Evolutionary conservation across 2,329 filamentous ascomycete genomes (phyloP), one percentile per base, ranked within the genome.

Genomic region (Nemania abortiva): DNA sequence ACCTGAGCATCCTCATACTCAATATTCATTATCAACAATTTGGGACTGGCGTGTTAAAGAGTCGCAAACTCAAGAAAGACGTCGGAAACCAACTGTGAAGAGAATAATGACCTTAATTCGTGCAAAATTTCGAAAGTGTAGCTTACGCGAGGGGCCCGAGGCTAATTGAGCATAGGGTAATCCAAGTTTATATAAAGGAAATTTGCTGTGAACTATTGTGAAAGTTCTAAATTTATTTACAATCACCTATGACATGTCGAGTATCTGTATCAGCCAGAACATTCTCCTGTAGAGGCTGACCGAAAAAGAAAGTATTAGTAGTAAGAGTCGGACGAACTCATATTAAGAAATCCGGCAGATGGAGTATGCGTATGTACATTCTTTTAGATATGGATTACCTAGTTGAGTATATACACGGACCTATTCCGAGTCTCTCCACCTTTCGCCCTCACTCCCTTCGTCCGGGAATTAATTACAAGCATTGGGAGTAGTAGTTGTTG

Each of bases 401-500:
- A 49, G 11, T 15, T 13, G 18, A 49, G 18, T 49, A 22, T 49
- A 49, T 49, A 22, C 20, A 49, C 20, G 45, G 18, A 49, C 45
- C 37, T 42, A 15, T 42, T 3, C 37, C 11, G 11, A 15, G 13
- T 3, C 37, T 42, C 37, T 42, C 37, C 6, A 3, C 6, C 13
- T 42, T 42, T 42, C 37, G 13, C 6, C 37, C 6, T 42, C 3
- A 11, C 37, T 42, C 49, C 49, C 20, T 24, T 20, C 24, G 22
- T 22, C 27, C 4, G 18, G 24, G 22, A 9, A 15, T 18, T 7
- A 31, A 24, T 63, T 39, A 71, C 53, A 69, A 47, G 54, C 69
- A 79, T 69, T 79, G 78, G 24, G 66, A 76, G 66, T 79, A 79
- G 60, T 73, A 79, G 39, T 73, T 68, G 34, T 80, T 79, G 45